Evolutionary conservation across 208 protist genomes (phyloP).

Genomic region (Acanthamoeba lenticulata): DNA sequence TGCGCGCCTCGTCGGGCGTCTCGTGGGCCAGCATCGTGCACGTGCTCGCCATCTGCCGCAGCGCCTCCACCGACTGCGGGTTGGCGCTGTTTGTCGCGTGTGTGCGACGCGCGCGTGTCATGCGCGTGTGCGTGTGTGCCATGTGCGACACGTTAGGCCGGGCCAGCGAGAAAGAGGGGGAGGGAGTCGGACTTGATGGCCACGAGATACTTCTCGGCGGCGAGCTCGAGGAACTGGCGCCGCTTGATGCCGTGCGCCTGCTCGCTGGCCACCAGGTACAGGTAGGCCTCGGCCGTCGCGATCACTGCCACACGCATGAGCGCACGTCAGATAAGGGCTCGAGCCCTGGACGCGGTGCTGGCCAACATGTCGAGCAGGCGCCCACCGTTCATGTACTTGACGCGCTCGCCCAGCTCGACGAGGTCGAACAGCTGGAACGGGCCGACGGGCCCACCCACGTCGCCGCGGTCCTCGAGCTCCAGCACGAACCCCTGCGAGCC

Average conservation of each 20-base stretch:
- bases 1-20: neutral
- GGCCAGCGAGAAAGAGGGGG: neutral
- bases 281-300: slow-evolving; percentile 41
- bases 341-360: too few relatives aligned
- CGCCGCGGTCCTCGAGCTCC: neutral
- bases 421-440: slow-evolving; percentile 71
- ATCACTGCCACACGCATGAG: neutral
- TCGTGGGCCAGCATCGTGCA: neutral
- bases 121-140: neutral
- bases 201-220: slow-evolving; percentile 66
- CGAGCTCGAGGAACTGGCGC: slow-evolving; percentile 67
- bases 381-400: slow-evolving; percentile 77
- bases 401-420: slow-evolving; percentile 73
- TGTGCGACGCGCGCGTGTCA: too few relatives aligned
- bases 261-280: slow-evolving; percentile 42
- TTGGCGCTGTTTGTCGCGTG: too few relatives aligned
- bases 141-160: too few relatives aligned
- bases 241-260: slow-evolving; percentile 46
- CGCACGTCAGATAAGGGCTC: too few relatives aligned
- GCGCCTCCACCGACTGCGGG: slow-evolving; percentile 37
- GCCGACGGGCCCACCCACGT: slow-evolving; percentile 54
- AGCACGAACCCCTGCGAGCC: neutral
- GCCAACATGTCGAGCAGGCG: too few relatives aligned
- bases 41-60: slow-evolving; percentile 36
- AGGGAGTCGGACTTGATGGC: neutral